Conservation (phyloP, 2,329 filamentous ascomycete species). For the Magnaporthiopsis rhizophila region DNA sequence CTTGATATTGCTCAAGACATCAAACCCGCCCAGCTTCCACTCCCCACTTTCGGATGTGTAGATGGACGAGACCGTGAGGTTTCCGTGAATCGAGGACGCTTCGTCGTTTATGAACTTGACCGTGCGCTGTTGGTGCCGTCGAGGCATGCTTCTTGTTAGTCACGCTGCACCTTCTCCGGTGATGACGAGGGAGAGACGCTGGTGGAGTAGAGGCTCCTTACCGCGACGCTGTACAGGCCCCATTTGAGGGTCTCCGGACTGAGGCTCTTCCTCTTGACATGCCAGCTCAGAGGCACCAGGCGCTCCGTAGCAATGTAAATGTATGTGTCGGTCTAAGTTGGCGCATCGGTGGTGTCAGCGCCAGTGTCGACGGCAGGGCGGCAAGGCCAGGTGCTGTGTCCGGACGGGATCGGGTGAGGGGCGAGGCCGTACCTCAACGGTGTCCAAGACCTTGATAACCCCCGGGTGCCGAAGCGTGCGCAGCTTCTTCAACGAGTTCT, state of each 20-base stretch:
- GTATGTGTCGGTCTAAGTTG: constrained; percentile 71
- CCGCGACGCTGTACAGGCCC: constrained; percentile 81
- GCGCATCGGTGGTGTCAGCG: constrained; percentile 10
- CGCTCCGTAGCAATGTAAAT: constrained; percentile 96
- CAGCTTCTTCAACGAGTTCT: constrained; percentile 89
- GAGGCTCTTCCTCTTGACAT: constrained; percentile 78
- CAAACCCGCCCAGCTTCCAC: constrained; percentile 94
- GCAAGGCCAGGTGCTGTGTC: neutral
- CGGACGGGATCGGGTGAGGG: neutral
- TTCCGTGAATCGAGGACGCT: constrained; percentile 84
- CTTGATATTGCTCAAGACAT: constrained; percentile 88
- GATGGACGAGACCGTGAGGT: constrained; percentile 74
- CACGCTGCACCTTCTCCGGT: neutral
- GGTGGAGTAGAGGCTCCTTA: constrained; percentile 27
- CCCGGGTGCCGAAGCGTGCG: constrained; percentile 90
- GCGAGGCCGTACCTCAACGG: constrained; percentile 63
- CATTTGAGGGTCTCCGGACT: constrained; percentile 93
- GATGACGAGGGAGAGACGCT: neutral
- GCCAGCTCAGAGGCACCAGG: constrained; percentile 79
- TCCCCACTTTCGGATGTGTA: constrained; percentile 95
- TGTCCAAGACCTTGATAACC: constrained; percentile 88
- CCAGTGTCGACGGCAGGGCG: neutral
- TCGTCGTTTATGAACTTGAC: constrained; percentile 95
- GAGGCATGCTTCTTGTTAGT: constrained; percentile 3
- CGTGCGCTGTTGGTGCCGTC: constrained; percentile 53